These are phyloP conservation scores for Prunus armeniaca DNA, from an alignment of 306 rosid genomes.

Conservation along the genomic window DNA sequence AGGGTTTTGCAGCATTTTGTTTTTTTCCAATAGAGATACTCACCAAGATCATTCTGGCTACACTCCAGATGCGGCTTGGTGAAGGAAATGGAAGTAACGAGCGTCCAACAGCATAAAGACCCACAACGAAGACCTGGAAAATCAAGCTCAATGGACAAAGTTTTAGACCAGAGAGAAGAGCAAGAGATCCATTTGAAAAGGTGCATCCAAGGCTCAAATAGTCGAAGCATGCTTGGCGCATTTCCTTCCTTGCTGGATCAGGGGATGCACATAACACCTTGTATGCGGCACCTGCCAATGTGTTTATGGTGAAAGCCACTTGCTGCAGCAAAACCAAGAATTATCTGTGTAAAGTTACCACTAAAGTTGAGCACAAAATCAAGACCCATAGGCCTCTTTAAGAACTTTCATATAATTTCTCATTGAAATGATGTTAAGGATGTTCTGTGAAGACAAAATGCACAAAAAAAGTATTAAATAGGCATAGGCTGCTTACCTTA, in stretches of 20 bases:
- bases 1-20: not conserved
- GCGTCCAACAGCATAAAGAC: constrained; percentile 46
- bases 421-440: not conserved
- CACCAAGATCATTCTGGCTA: constrained; percentile 50
- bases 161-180: constrained; percentile 59
- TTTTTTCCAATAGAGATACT: not conserved
- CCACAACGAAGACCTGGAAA: constrained; percentile 53
- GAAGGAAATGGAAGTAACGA: constrained; percentile 58
- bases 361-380: not conserved
- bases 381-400: not conserved
- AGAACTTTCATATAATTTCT: not conserved
- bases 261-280: constrained; percentile 47
- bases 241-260: constrained; percentile 60
- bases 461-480: not conserved
- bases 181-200: constrained; percentile 48
- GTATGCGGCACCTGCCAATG: constrained; percentile 34
- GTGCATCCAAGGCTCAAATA: constrained; percentile 58
- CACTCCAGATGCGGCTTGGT: constrained; percentile 42
- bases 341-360: not conserved
- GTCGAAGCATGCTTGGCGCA: constrained; percentile 56
- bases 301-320: constrained; percentile 55
- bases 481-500: constrained; percentile 27
- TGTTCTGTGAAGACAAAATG: too few species aligned
- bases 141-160: constrained; percentile 48
- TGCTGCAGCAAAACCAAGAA: constrained; percentile 37